Conservation (phyloP, 148 eudicot genomes). For the Dianthus caryophyllus region DNA sequence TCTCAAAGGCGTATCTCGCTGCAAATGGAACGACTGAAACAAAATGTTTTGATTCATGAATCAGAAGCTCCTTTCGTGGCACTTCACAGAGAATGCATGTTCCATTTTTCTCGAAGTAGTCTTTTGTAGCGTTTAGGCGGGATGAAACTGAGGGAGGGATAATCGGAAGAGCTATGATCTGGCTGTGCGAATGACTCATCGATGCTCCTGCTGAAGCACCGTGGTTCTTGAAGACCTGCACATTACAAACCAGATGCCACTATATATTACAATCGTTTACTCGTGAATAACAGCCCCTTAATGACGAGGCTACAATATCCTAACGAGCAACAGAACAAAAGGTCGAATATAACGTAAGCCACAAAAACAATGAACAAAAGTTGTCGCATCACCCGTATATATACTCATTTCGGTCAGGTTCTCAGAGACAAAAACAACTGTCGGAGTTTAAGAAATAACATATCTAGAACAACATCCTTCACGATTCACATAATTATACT, state of each 20-base stretch:
- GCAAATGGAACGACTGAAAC: conserved; percentile 81
- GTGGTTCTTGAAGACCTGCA: conserved; percentile 88
- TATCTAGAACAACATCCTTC: not conserved
- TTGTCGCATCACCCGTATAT: not conserved
- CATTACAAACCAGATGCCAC: conserved; percentile 6
- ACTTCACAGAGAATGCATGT: conserved; percentile 69
- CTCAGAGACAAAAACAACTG: not conserved
- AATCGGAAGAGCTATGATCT: conserved; percentile 82
- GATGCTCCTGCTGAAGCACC: conserved; percentile 99
- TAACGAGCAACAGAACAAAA: not conserved
- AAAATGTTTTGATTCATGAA: conserved; percentile 64
- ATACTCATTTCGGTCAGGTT: not conserved
- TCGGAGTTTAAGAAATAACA: not conserved
- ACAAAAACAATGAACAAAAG: not conserved
- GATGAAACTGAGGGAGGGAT: conserved; percentile 55
- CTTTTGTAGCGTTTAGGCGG: conserved; percentile 72
- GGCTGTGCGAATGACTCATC: conserved; percentile 97
- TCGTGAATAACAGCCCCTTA: not conserved
- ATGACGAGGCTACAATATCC: not conserved
- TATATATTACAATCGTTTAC: no score
- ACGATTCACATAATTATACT: no score
- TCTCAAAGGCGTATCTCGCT: conserved; percentile 82
- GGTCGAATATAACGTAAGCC: not conserved
- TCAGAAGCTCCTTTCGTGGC: conserved; percentile 42
- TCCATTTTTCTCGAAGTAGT: conserved; percentile 62